Conservation (phyloP, 2,329 filamentous ascomycete genomes). For the Fusarium paranaense region DNA sequence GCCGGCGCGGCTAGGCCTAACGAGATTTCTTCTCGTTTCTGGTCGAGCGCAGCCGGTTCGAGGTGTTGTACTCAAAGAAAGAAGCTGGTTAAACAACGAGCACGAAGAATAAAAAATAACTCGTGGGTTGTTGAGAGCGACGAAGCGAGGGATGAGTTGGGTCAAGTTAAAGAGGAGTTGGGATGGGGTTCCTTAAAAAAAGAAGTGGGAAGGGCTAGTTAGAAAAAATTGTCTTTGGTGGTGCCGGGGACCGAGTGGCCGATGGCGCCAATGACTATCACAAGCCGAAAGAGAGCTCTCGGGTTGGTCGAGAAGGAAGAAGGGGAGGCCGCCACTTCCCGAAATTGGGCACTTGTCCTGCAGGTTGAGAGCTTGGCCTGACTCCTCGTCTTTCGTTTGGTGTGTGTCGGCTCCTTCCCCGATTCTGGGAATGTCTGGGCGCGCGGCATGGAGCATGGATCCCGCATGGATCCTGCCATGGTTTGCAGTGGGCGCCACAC, state of each 20-base stretch:
- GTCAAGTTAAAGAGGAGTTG: slow-evolving; percentile 38
- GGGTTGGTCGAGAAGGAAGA: slow-evolving; percentile 11
- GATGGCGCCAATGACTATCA: slow-evolving; percentile 29
- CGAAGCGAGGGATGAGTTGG: slow-evolving; percentile 33
- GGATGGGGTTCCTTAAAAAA: slow-evolving; percentile 1
- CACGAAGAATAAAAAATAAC: slow-evolving; percentile 20
- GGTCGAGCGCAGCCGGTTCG: slow-evolving; percentile 12
- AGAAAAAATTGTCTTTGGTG: slow-evolving; percentile 43
- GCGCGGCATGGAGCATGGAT: slow-evolving; percentile 1
- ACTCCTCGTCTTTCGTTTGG: background rate
- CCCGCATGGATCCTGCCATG: background rate
- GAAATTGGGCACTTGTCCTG: slow-evolving; percentile 20
- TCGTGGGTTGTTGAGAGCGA: slow-evolving; percentile 29
- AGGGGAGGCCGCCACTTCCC: slow-evolving; percentile 31
- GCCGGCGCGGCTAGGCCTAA: slow-evolving; percentile 25
- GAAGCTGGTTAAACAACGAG: background rate
- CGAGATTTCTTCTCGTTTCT: slow-evolving; percentile 26
- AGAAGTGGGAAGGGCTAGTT: slow-evolving; percentile 39
- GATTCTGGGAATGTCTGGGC: slow-evolving; percentile 17
- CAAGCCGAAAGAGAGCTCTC: slow-evolving; percentile 38
- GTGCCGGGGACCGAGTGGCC: slow-evolving; percentile 33
- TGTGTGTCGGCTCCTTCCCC: slow-evolving; percentile 17
- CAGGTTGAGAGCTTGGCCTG: slow-evolving; percentile 26
- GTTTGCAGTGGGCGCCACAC: background rate
- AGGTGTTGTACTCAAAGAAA: background rate